phyloP scores from a whole-genome alignment of 768 basidiomycete genomes.

The Tylopilus felleus region DNA sequence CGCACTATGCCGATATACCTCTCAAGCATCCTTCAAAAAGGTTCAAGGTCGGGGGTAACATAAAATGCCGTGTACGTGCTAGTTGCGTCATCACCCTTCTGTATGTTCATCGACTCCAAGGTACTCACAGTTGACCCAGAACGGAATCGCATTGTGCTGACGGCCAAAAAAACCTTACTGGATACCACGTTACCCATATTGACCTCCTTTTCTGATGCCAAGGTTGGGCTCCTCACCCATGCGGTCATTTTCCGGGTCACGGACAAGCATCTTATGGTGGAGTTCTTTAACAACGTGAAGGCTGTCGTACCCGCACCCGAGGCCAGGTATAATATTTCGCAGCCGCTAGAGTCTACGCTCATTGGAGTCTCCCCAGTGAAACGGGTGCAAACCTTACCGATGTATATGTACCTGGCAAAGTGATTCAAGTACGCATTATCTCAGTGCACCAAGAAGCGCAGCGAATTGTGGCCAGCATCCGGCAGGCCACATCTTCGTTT shows the following conservation, averaged over 20 bases:
- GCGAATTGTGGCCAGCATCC: conserved; percentile 81
- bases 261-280: conserved; percentile 78
- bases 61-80: conserved; percentile 78
- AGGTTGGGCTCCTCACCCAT: conserved; percentile 68
- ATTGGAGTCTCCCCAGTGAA: conserved; percentile 50
- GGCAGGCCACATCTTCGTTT: conserved; percentile 62
- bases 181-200: conserved; percentile 76
- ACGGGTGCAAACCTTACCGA: conserved; percentile 53
- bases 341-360: not conserved
- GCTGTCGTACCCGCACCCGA: conserved; percentile 80
- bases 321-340: conserved; percentile 57
- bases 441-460: conserved; percentile 53
- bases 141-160: conserved; percentile 77
- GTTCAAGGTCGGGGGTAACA: conserved; percentile 77
- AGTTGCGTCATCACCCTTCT: not conserved
- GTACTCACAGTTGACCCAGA: conserved; percentile 81
- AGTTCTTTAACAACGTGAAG: conserved; percentile 87
- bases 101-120: conserved; percentile 35
- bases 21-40: conserved; percentile 90
- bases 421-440: conserved; percentile 80
- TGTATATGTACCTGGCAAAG: conserved; percentile 75
- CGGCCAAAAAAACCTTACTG: conserved; percentile 87
- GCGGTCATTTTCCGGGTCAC: conserved; percentile 82
- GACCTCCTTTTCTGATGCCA: conserved; percentile 59
- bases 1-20: conserved; percentile 92